These are phyloP conservation scores for Saxophila tyrrhenica DNA, from an alignment of 495 filamentous ascomycete genomes.

Conservation along the genomic window DNA sequence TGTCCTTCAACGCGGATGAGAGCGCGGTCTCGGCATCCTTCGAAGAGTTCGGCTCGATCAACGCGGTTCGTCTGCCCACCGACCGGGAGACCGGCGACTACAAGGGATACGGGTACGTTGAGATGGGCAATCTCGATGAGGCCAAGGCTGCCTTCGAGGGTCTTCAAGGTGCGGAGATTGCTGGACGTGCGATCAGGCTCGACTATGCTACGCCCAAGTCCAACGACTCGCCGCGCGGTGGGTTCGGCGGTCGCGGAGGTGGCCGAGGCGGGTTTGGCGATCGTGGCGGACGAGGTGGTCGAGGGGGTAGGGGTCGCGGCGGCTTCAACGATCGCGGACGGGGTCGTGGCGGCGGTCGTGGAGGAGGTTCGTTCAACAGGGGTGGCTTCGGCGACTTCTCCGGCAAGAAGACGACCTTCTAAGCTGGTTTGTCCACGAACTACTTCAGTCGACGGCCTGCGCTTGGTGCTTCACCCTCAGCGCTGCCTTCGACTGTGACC, in stretches of 20 bases:
- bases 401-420: slow-evolving; percentile 88
- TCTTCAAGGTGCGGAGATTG: slow-evolving; percentile 58
- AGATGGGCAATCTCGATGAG: slow-evolving; percentile 73
- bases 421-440: slow-evolving; percentile 23
- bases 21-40: slow-evolving; percentile 65
- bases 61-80: slow-evolving; percentile 78
- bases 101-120: slow-evolving; percentile 94
- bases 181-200: slow-evolving; percentile 71
- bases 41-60: slow-evolving; percentile 54
- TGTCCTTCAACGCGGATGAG: slow-evolving; percentile 74
- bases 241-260: slow-evolving; percentile 36
- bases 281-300: slow-evolving; percentile 30
- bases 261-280: slow-evolving; percentile 44
- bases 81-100: slow-evolving; percentile 73
- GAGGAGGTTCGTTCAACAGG: slow-evolving; percentile 37
- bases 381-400: slow-evolving; percentile 75
- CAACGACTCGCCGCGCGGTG: slow-evolving; percentile 43
- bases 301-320: slow-evolving; percentile 33
- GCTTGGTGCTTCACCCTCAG: no score
- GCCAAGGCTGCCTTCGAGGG: slow-evolving; percentile 61
- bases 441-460: no score
- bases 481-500: no score
- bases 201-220: slow-evolving; percentile 78
- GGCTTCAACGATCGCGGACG: slow-evolving; percentile 36
- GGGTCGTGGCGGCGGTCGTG: slow-evolving; percentile 28